Percentiles rank a stretch among this genome's conserved stretches.
phyloP scores from a whole-genome alignment of 2,329 filamentous ascomycete genomes.

The Talaromyces sp. region DNA sequence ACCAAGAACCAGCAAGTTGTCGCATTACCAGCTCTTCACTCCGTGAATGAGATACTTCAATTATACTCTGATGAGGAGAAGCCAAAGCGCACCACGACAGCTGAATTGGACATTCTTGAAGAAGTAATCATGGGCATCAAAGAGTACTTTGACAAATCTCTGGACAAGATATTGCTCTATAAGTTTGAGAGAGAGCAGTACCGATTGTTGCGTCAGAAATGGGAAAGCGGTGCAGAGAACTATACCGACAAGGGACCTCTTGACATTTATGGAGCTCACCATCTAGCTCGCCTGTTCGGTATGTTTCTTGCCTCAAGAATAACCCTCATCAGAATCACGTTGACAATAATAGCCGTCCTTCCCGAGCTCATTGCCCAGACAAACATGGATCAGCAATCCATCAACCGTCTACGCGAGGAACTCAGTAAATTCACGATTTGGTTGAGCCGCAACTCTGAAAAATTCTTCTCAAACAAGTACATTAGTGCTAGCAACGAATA shows the following conservation, averaged over 20 bases:
- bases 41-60: conserved; percentile 73
- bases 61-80: conserved; percentile 73
- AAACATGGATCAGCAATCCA: conserved; percentile 93
- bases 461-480: conserved; percentile 63
- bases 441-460: conserved; percentile 71
- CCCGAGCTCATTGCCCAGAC: conserved; percentile 95
- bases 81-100: conserved; percentile 59
- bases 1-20: conserved; percentile 93
- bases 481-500: conserved; percentile 41
- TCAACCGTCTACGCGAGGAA: conserved; percentile 84
- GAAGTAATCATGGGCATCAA: conserved; percentile 82
- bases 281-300: conserved; percentile 87
- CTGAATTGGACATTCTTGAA: conserved; percentile 79
- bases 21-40: conserved; percentile 71
- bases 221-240: conserved; percentile 60
- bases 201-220: conserved; percentile 69
- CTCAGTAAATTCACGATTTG: conserved; percentile 81
- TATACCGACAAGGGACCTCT: conserved; percentile 67
- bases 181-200: conserved; percentile 92
- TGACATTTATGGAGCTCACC: conserved; percentile 90
- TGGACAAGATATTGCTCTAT: conserved; percentile 87
- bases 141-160: conserved; percentile 89
- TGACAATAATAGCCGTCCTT: conserved; percentile 37
- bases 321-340: conserved; percentile 57
- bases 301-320: conserved; percentile 34